Conservation (phyloP, 768 basidiomycete species). For the Suillus brevipes region DNA sequence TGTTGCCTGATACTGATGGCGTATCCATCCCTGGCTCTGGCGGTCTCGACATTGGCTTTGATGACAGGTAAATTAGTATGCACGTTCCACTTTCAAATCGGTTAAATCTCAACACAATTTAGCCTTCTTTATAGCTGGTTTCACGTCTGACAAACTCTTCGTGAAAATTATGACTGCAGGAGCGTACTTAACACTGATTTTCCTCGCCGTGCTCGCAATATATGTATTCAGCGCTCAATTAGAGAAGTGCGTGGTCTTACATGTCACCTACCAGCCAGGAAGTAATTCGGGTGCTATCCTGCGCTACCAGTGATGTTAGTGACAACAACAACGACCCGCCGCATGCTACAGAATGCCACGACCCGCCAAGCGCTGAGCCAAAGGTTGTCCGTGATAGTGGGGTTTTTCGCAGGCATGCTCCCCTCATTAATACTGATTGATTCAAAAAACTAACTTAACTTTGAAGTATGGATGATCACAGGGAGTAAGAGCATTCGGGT, state of each 20-base stretch:
- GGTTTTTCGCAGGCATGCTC: background rate
- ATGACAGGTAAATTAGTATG: background rate
- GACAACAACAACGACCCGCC: background rate
- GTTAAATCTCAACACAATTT: background rate
- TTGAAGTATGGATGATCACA: background rate
- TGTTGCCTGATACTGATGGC: slow-evolving; percentile 3
- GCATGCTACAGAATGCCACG: background rate
- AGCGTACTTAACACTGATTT: background rate
- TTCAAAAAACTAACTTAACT: background rate
- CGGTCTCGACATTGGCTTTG: background rate
- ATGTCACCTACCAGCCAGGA: background rate
- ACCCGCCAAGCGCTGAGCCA: background rate
- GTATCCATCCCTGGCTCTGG: background rate
- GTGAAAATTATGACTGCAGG: background rate
- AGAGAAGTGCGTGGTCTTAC: background rate
- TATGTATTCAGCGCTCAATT: background rate
- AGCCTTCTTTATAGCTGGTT: slow-evolving; percentile 3
- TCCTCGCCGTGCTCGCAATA: background rate
- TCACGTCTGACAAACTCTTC: background rate
- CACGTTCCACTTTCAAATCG: background rate
- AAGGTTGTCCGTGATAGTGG: background rate
- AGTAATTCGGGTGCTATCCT: background rate
- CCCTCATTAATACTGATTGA: background rate
- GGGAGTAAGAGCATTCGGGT: background rate
- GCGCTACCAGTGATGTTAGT: background rate